Evolutionary conservation across 2,329 filamentous ascomycete species (phyloP), one percentile per base, ranked within the genome.

Genomic region (Alternaria gansuensis): DNA sequence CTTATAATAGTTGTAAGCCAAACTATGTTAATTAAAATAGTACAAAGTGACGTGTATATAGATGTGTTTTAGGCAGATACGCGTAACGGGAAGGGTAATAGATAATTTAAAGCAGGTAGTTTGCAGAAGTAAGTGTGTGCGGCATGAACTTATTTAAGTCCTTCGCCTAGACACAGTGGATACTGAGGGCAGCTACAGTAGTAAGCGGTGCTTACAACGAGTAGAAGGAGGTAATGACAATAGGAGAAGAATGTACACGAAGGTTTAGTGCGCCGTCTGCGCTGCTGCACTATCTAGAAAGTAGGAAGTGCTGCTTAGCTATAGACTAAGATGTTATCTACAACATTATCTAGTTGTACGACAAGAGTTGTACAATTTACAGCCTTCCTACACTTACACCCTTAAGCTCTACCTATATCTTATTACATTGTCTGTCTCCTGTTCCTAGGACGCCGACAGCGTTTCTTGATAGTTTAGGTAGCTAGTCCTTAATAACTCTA

Each of bases 231-330:
- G 57, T 37, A 9, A 17, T 61, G 33, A 62, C 59, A 44, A n/a
- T 56, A 9, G 58, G 58, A 14, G 39, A 55, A 13, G 49, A 23
- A 17, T 62, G 55, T 23, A 21, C 23, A 45, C 39, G 50, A 52
- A 54, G 50, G 11, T 64, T 61, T 28, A 49, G 33, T 26, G 23
- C 53, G 2, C 58, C 58, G 21, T 62, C 54, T 0, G 54, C 54
- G 39, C 41, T 64, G 31, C 24, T 63, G 17, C 49, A 58, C 33
- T 50, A 63, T 36, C 50, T 63, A 2, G 57, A 63, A 37, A 60
- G 60, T 39, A 50, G 60, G 37, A 48, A 31, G 40, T 60, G 54
- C 51, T 26, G 28, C n/a, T 60, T 45, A 26, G 53, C 50, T 5
- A 55, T 63, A 34, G 51, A 51, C 39, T 43, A 49, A n/a, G 37